Base-by-base conservation (phyloP, 305 asterid genomes). In the Solanum hybrid region DNA sequence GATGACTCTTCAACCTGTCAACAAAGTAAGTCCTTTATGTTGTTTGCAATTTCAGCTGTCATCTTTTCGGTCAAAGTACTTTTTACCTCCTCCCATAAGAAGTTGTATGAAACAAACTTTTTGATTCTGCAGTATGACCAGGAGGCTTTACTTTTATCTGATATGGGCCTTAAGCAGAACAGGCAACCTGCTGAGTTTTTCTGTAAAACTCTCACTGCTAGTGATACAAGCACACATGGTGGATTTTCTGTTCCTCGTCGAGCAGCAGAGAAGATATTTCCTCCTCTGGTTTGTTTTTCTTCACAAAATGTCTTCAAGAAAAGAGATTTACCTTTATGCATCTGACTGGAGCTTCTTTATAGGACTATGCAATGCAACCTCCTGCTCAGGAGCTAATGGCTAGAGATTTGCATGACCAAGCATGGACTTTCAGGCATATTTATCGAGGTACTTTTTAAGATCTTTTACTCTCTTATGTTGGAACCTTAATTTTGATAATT, bases 301-400 rank as follows among this genome's bases (percentile, higher is more conserved):
- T 38, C 80, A 38, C 27, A 38, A 81, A 11, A 32, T 89, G 69
- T 76, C 64, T 60, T 22, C 26, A 29, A n/a, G 35, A 26, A 51
- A 88, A 87, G 45, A 85, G 51, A 89, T 89, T 86, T 64, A 78
- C 76, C 45, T 12, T 88, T 66, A 75, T 87, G 90, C 66, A 90
- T 45, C 92, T 94, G 78, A 91, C 45, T 22, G 78, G 51, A 34
- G 75, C 11, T 88, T 87, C 40, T 90, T 90, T 87, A 34, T 88
- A 97, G 99, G 99, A 97, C 91, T 97, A 95, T 92, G 93, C 99
- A 3, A 95, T 97, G 99, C 99, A 97, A 93, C 99, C 99, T 90
- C 99, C 99, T 40, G 95, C 96, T 85, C 99, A 96, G 93, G 99
- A 97, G 93, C 89, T 97, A 88, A 87, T 93, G 72, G 98, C 99